A percentile compares a stretch with the other conserved stretches of the same genome.
Evolutionary conservation across 2,329 filamentous ascomycete genomes (phyloP).

Genomic region (Xylariales sp.): DNA sequence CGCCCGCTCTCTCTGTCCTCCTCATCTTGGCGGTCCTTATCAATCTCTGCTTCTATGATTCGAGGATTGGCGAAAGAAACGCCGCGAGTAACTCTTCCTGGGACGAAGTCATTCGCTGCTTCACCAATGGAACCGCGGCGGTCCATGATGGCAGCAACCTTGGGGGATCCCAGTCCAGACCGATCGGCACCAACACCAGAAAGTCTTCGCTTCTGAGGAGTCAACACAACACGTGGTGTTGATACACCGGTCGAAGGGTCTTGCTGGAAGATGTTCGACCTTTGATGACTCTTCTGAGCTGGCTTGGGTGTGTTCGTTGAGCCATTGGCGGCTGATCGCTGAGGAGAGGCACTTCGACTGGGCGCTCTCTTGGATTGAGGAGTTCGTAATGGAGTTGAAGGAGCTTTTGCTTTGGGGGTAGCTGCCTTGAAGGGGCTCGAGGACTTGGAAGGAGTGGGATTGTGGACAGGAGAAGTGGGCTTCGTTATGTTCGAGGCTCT

Average conservation of each 20-base stretch:
- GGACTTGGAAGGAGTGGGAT: constrained; percentile 14
- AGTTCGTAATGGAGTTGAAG: constrained; percentile 45
- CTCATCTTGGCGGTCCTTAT: constrained; percentile 57
- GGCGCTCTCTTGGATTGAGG: constrained; percentile 41
- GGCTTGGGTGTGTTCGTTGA: constrained; percentile 21
- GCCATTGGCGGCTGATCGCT: constrained; percentile 29
- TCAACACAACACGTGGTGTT: constrained; percentile 61
- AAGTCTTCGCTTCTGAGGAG: constrained; percentile 53
- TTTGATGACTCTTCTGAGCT: constrained; percentile 18
- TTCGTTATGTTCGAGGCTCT: constrained; percentile 37
- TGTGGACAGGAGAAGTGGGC: constrained; percentile 21
- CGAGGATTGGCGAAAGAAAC: constrained; percentile 65
- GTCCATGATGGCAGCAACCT: constrained; percentile 66
- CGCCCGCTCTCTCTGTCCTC: constrained; percentile 56
- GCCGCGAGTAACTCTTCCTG: constrained; percentile 38
- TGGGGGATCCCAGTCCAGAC: constrained; percentile 69
- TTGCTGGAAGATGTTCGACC: constrained; percentile 30
- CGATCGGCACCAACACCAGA: constrained; percentile 68
- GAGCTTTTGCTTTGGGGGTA: constrained; percentile 38
- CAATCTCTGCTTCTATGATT: constrained; percentile 57
- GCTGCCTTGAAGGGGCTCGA: constrained; percentile 25
- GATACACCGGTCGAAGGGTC: constrained; percentile 45
- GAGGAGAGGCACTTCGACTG: constrained; percentile 43
- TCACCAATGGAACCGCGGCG: constrained; percentile 69
- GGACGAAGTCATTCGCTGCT: constrained; percentile 57